Conservation (phyloP, 805 yeast species). For the Candida berthetii region DNA sequence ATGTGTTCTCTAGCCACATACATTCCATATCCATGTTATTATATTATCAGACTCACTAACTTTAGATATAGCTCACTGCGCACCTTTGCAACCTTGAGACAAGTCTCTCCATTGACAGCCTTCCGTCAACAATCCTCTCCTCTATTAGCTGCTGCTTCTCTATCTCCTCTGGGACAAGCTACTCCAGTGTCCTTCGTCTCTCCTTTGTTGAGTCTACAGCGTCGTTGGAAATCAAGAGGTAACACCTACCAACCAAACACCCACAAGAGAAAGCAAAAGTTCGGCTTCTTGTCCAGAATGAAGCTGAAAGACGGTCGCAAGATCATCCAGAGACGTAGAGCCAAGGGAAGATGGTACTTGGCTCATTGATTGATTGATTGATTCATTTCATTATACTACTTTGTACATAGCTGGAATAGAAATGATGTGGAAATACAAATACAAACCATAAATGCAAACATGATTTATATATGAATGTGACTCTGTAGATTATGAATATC, state of each 20-base stretch:
- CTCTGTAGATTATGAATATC: too few relatives aligned
- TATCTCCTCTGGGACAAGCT: conserved; percentile 6
- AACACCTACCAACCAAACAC: conserved; percentile 94
- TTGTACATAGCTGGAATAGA: too few relatives aligned
- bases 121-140: conserved; percentile 9
- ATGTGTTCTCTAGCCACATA: too few relatives aligned
- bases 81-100: conserved; percentile 7
- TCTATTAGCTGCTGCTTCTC: conserved; percentile 1
- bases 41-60: background rate
- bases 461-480: too few relatives aligned
- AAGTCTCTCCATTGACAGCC: conserved; percentile 11
- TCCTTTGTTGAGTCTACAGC: conserved; percentile 35
- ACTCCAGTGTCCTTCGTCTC: conserved; percentile 19
- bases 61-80: conserved; percentile 4
- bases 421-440: too few relatives aligned
- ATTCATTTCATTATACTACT: too few relatives aligned
- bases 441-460: too few relatives aligned
- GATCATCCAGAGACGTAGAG: conserved; percentile 69
- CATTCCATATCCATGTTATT: too few relatives aligned
- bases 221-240: conserved; percentile 86
- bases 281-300: conserved; percentile 86
- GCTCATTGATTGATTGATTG: conserved; percentile 61
- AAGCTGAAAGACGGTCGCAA: conserved; percentile 71
- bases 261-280: conserved; percentile 79
- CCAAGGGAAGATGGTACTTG: conserved; percentile 91